phyloP scores from a whole-genome alignment of 305 asterid genomes.

The Fraxinus floribunda region DNA sequence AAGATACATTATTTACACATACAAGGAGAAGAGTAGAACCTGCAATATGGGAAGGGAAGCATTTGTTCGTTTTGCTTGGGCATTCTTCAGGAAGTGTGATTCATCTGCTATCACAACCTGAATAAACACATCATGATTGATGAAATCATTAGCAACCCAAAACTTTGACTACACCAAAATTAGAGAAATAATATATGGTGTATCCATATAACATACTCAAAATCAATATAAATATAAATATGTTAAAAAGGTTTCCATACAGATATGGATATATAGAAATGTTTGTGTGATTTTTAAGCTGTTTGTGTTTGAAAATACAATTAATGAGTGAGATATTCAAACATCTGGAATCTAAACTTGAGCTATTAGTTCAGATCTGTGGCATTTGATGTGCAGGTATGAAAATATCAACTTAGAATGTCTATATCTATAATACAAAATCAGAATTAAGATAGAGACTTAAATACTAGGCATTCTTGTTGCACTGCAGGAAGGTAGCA shows the following conservation, averaged over 20 bases:
- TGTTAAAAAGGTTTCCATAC: neutral
- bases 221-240: neutral
- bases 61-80: conserved; percentile 86
- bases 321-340: conserved; percentile 11
- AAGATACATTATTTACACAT: conserved; percentile 16
- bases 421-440: neutral
- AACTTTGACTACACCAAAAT: conserved; percentile 16
- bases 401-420: neutral
- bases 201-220: neutral
- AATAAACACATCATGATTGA: conserved; percentile 32
- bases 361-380: conserved; percentile 12
- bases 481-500: neutral
- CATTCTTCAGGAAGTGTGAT: conserved; percentile 96
- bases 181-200: conserved; percentile 10
- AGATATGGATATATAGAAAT: neutral
- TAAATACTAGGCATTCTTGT: neutral
- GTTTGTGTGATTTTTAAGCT: conserved; percentile 10
- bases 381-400: neutral
- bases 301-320: conserved; percentile 3
- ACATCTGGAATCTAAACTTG: conserved; percentile 1
- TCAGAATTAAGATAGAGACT: neutral
- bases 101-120: conserved; percentile 97
- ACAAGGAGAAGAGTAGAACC: conserved; percentile 41
- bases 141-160: conserved; percentile 23
- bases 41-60: conserved; percentile 85